Evolutionary conservation across 495 filamentous ascomycete genomes (phyloP).

Genomic region (Aspergillus indologenus): DNA sequence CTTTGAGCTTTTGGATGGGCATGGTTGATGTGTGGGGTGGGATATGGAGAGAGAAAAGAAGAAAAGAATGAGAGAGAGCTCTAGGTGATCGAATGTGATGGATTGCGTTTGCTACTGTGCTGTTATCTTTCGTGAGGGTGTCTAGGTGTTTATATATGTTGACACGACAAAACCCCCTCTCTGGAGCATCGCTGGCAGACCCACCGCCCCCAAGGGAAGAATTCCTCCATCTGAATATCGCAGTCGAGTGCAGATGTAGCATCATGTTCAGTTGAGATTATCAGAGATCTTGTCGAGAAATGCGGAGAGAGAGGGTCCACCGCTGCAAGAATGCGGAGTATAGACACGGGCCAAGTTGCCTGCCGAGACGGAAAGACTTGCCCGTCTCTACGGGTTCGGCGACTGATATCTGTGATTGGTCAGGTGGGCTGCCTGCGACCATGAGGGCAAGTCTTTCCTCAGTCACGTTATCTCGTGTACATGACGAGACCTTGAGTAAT

Average conservation of each 20-base stretch:
- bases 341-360: neutral
- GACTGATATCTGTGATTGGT: neutral
- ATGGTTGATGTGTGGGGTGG: conserved; percentile 19
- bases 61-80: neutral
- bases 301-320: neutral
- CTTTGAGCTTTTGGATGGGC: conserved; percentile 33
- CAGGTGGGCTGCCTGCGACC: neutral
- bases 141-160: neutral
- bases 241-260: neutral
- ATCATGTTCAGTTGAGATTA: neutral
- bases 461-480: neutral
- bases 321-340: neutral
- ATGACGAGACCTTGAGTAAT: neutral
- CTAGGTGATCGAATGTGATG: neutral
- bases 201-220: neutral
- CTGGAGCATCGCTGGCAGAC: neutral
- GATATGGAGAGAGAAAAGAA: neutral
- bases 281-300: neutral
- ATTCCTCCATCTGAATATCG: neutral
- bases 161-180: neutral
- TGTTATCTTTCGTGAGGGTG: neutral
- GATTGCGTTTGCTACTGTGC: neutral
- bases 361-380: neutral
- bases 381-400: neutral
- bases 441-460: neutral